Base-by-base conservation (phyloP, 225 moss, liverwort and hornwort genomes). In the Marchantia paleacea region DNA sequence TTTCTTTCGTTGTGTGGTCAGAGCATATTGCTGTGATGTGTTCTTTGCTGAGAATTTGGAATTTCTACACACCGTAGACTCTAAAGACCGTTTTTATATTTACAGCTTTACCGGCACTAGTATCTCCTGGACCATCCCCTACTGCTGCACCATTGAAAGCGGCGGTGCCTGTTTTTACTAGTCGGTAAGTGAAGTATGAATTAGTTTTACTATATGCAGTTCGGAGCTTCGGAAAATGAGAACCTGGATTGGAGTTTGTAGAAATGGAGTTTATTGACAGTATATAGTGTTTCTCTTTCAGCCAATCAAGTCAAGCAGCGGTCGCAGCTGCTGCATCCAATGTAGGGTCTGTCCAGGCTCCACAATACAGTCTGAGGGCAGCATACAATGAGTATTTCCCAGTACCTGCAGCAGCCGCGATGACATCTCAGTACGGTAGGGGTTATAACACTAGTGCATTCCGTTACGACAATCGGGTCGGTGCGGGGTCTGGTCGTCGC, bases 391-490 rank as follows among this genome's bases (percentile, higher is more conserved):
- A 89, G 50, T 84, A 88, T 69, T 89, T 91, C 79, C 90, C 90
- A 82, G 87, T 86, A 66, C 83, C 92, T 29, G 89, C 91, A 61
- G 80, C 87, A 60, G 91, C 91, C 47, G 72, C 89, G 10, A 85
- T 87, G 74, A 86, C 90, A 15, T 83, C 89, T 49, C 90, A 89
- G 61, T 89, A 94, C 84, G 91, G 92, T 60, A 94, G 94, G 75
- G 91, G 92, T 69, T 94, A 94, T 61, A 92, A 85, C 50, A 83
- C 88, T 15, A 86, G 84, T 53, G 81, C 91, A 62, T 83, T 92
- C 83, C 85, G 90, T 82, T 87, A 87, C 91, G 91, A 96, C 79
- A 83, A 91, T 85, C 80, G 92, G 76, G 84, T 96, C 73, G 91
- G 81, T 52, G 82, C 80, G 20, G 77, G 77, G 20, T 77, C 77